Evolutionary conservation across 768 basidiomycete species (phyloP).

Genomic region (Panellus pusillus): DNA sequence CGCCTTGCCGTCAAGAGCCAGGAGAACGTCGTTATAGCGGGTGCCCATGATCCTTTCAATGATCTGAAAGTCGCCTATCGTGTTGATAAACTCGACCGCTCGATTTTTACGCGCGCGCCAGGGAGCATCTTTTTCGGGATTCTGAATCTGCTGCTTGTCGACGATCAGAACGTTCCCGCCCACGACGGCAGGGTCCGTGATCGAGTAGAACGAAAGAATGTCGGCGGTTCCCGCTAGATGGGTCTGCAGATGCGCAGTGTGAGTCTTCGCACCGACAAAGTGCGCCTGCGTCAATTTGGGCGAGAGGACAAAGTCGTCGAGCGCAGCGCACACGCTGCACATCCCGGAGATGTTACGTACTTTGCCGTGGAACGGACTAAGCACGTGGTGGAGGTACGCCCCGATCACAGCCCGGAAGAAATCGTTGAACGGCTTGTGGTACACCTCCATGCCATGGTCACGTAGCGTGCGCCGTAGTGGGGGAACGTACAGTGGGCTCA

Average conservation of each 20-base stretch:
- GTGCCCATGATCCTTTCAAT: constrained; percentile 18
- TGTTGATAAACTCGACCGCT: constrained; percentile 11
- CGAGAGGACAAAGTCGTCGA: constrained; percentile 19
- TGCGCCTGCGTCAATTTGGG: constrained; percentile 19
- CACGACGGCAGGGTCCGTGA: constrained; percentile 11
- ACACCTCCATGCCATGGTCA: constrained; percentile 16
- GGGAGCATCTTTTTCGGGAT: background rate
- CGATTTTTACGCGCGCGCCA: constrained; percentile 13
- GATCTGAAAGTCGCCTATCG: constrained; percentile 13
- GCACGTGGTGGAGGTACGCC: constrained; percentile 18
- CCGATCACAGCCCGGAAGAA: constrained; percentile 22
- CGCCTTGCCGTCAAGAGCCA: constrained; percentile 16
- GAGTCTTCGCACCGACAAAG: constrained; percentile 13
- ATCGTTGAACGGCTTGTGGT: constrained; percentile 20
- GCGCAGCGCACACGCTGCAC: constrained; percentile 15
- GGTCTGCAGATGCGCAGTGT: constrained; percentile 16
- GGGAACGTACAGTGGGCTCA: constrained; percentile 11
- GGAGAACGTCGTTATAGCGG: constrained; percentile 18
- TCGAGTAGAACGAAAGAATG: constrained; percentile 10
- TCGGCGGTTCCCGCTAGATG: constrained; percentile 9
- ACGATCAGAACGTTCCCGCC: constrained; percentile 17
- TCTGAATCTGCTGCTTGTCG: constrained; percentile 3
- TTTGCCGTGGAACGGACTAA: constrained; percentile 6
- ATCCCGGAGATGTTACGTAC: constrained; percentile 6
- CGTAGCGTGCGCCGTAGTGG: constrained; percentile 9